phyloP scores from a whole-genome alignment of 2,329 filamentous ascomycete species.

The Clarireedia paspali region DNA sequence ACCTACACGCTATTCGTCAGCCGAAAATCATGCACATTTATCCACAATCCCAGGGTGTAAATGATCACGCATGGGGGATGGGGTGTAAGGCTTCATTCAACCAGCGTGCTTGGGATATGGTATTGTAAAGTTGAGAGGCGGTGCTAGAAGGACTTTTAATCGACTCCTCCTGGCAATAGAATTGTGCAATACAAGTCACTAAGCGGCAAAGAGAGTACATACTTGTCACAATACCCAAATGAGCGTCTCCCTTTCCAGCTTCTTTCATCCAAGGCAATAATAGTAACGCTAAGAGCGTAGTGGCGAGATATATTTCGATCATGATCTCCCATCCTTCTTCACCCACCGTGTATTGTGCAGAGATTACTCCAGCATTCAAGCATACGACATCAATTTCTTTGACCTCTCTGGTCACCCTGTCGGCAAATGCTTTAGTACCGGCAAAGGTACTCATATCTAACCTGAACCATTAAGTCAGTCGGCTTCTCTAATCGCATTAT shows the following conservation, averaged over 20 bases:
- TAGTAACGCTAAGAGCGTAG: slow-evolving; percentile 43
- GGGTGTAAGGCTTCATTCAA: no score
- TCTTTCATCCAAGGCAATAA: slow-evolving; percentile 40
- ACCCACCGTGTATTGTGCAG: slow-evolving; percentile 12
- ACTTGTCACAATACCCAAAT: slow-evolving; percentile 22
- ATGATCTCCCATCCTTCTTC: slow-evolving; percentile 42
- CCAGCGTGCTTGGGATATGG: no score
- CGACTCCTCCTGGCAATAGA: no score
- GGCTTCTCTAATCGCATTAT: no score
- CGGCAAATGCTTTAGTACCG: slow-evolving; percentile 18
- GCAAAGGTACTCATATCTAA: slow-evolving; percentile 25
- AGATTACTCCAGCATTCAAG: slow-evolving; percentile 27
- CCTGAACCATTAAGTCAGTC: background rate
- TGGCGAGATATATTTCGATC: slow-evolving; percentile 49
- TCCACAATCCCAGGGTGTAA: no score
- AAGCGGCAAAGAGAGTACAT: background rate
- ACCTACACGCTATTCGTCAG: background rate
- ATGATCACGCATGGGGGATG: no score
- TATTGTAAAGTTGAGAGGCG: no score
- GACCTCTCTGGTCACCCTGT: slow-evolving; percentile 17
- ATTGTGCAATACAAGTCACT: no score
- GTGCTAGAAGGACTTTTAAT: no score
- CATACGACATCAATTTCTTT: slow-evolving; percentile 24
- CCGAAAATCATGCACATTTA: background rate
- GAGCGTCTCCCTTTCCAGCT: slow-evolving; percentile 26